phyloP scores from a whole-genome alignment of 202 grass and related monocot genomes.

The Zizania palustris region DNA sequence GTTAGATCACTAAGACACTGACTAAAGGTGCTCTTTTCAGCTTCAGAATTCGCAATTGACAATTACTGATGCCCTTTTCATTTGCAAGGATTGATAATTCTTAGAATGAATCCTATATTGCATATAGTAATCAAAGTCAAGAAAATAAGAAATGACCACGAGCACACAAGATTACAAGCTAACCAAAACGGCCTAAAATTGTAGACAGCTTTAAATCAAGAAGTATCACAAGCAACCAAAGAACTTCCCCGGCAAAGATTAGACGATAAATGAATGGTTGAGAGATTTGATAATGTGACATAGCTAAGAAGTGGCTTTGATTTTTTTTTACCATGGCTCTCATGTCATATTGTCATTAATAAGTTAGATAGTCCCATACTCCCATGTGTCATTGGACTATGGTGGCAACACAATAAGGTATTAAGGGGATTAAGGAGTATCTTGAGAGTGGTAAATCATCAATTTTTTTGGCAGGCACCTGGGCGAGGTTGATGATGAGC shows the following conservation, averaged over 20 bases:
- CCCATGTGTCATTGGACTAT: no score
- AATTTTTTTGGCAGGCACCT: conserved; percentile 43
- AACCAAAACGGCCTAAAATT: background rate
- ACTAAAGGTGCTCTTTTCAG: background rate
- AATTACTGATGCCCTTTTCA: background rate
- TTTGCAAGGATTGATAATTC: background rate
- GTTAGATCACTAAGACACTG: background rate
- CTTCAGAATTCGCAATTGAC: background rate
- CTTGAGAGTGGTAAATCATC: no score
- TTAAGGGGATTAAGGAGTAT: background rate
- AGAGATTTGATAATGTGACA: no score
- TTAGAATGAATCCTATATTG: background rate
- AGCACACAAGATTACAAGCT: background rate
- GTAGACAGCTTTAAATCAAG: background rate
- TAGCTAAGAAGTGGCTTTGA: no score
- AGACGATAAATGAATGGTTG: background rate
- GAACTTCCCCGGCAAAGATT: background rate
- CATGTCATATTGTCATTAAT: no score
- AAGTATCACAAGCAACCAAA: conserved; percentile 2
- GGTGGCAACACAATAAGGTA: background rate
- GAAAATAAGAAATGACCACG: no score
- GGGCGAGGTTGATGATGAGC: conserved; percentile 73
- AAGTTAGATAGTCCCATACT: background rate
- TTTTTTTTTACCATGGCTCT: no score
- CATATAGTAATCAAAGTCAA: background rate